Evolutionary conservation across 2,329 filamentous ascomycete genomes (phyloP).

Genomic region (Zelopaecilomyces penicillatus): DNA sequence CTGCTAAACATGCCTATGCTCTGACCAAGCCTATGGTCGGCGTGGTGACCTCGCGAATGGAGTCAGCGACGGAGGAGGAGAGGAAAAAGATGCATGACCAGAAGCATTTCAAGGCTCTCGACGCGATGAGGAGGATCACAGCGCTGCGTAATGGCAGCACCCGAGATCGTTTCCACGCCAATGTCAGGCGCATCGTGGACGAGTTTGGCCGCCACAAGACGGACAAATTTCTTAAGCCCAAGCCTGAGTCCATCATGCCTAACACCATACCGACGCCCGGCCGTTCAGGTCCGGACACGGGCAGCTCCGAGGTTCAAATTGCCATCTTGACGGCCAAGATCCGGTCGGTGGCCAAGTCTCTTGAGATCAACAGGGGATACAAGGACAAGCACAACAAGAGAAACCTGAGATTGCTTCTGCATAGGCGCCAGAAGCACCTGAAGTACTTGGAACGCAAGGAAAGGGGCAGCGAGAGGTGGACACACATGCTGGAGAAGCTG

Average conservation of each 20-base stretch:
- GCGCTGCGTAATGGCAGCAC: slow-evolving; percentile 67
- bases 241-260: slow-evolving; percentile 40
- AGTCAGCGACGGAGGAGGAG: slow-evolving; percentile 31
- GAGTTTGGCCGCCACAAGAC: slow-evolving; percentile 89
- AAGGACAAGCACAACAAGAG: slow-evolving; percentile 94
- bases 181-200: slow-evolving; percentile 75
- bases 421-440: slow-evolving; percentile 81
- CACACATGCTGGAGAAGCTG: slow-evolving; percentile 72
- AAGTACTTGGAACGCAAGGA: slow-evolving; percentile 84
- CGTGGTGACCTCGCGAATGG: slow-evolving; percentile 27
- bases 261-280: slow-evolving; percentile 31
- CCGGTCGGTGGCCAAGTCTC: slow-evolving; percentile 62
- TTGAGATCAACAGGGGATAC: slow-evolving; percentile 59
- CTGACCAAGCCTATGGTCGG: slow-evolving; percentile 53
- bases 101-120: slow-evolving; percentile 58
- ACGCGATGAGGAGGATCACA: slow-evolving; percentile 73
- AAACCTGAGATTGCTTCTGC: slow-evolving; percentile 76
- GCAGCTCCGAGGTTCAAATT: slow-evolving; percentile 94
- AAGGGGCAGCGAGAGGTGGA: slow-evolving; percentile 83
- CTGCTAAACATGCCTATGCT: slow-evolving; percentile 58
- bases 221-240: slow-evolving; percentile 59
- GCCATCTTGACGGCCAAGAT: slow-evolving; percentile 95
- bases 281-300: slow-evolving; percentile 84
- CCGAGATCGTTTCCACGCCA: slow-evolving; percentile 71
- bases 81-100: slow-evolving; percentile 38